These are phyloP conservation scores for Aspergillus fumigatus DNA, from an alignment of 2,329 filamentous ascomycete species.

Conservation along the genomic window DNA sequence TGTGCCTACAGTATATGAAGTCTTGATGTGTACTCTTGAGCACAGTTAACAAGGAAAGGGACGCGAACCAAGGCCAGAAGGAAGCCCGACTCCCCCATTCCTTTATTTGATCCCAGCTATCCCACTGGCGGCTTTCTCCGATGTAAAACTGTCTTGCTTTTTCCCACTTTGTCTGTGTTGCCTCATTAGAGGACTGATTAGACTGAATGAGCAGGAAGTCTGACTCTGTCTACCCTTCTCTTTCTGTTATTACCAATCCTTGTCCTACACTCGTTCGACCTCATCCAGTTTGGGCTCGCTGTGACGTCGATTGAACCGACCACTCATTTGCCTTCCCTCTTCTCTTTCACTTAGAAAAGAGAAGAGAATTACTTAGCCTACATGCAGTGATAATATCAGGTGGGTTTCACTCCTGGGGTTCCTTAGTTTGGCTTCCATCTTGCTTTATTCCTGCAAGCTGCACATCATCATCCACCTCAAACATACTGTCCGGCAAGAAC, in stretches of 20 bases:
- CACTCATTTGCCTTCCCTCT: neutral
- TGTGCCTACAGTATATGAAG: neutral
- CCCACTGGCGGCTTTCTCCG: conserved; percentile 11
- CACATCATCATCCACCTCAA: conserved; percentile 15
- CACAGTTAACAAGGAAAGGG: neutral
- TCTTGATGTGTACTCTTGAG: neutral
- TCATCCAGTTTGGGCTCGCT: neutral
- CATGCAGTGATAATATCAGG: conserved; percentile 5
- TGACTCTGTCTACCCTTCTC: neutral
- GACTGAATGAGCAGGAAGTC: neutral
- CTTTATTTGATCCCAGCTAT: neutral
- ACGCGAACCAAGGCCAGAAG: neutral
- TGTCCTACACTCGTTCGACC: neutral
- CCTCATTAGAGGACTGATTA: neutral
- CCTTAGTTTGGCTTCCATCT: conserved; percentile 5
- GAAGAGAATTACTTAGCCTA: neutral
- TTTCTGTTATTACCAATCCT: neutral
- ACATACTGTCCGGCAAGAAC: neutral
- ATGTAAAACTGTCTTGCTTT: neutral
- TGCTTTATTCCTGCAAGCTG: conserved; percentile 12
- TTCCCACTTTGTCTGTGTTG: neutral
- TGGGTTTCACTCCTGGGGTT: neutral
- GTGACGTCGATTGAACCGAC: neutral
- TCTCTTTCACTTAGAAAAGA: neutral
- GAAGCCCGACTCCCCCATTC: conserved; percentile 3